A percentile compares a stretch with the other conserved stretches of the same genome.
phyloP scores from a whole-genome alignment of 768 basidiomycete genomes.

The Auricularia cornea region DNA sequence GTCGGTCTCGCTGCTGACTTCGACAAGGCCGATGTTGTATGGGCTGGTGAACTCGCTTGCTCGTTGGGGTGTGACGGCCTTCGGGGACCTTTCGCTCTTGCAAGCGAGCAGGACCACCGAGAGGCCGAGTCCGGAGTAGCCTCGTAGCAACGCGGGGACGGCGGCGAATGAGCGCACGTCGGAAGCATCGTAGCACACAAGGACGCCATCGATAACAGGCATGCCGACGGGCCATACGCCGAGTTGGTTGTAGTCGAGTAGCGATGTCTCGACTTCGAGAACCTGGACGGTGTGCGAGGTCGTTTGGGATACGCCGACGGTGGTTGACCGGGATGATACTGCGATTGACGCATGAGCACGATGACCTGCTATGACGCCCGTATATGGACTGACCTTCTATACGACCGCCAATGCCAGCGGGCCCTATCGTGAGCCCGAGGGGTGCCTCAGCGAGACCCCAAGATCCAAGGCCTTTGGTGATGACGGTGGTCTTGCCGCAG shows the following conservation, averaged over 20 bases:
- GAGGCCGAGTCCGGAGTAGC: conserved; percentile 43
- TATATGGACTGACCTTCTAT: background rate
- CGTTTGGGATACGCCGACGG: background rate
- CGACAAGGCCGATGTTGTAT: conserved; percentile 72
- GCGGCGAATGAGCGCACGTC: conserved; percentile 52
- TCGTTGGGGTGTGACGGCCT: conserved; percentile 46
- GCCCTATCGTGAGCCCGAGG: background rate
- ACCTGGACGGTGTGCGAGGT: background rate
- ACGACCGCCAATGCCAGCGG: background rate
- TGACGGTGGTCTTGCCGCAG: conserved; percentile 81
- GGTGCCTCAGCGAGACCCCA: conserved; percentile 37
- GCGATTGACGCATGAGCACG: background rate
- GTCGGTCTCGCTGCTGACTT: conserved; percentile 52
- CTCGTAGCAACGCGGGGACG: conserved; percentile 63
- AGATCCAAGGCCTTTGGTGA: conserved; percentile 64
- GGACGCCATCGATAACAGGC: conserved; percentile 53
- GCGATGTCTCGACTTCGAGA: background rate
- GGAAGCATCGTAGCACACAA: conserved; percentile 81
- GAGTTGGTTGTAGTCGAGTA: background rate
- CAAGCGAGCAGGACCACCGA: conserved; percentile 75
- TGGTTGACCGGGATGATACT: background rate
- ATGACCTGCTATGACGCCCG: background rate
- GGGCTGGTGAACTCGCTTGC: conserved; percentile 42
- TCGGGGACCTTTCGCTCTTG: conserved; percentile 64
- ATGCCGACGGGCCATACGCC: background rate